Percentiles rank a stretch among this genome's conserved stretches.
Evolutionary conservation across 106 monocot species (phyloP).

Genomic region (Dendrobium officinale): DNA sequence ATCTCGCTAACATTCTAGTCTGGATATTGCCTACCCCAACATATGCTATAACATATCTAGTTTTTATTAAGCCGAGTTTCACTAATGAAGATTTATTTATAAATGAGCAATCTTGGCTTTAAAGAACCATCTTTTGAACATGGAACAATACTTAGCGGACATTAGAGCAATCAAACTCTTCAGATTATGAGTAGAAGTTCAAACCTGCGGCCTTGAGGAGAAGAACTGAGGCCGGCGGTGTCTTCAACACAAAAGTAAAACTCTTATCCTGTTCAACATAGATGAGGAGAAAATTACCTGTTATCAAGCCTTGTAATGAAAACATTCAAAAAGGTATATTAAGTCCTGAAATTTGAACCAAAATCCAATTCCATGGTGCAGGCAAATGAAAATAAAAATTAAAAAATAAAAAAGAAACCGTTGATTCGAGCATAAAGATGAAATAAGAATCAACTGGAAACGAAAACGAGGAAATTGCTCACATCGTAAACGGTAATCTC

Average conservation of each 20-base stretch:
- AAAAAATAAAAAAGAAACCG: not conserved
- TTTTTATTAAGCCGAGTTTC: not conserved
- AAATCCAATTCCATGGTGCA: not conserved
- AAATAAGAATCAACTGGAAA: not conserved
- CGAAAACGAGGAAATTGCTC: slow-evolving; percentile 21
- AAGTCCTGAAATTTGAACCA: not conserved
- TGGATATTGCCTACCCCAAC: too few relatives aligned
- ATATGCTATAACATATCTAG: too few relatives aligned
- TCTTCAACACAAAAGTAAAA: slow-evolving; percentile 95
- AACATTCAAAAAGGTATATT: not conserved
- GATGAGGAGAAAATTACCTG: not conserved
- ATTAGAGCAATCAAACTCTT: not conserved
- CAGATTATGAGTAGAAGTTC: slow-evolving; percentile 3
- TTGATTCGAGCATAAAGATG: not conserved
- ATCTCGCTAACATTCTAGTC: too few relatives aligned
- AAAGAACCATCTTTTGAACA: not conserved
- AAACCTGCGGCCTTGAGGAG: slow-evolving; percentile 95
- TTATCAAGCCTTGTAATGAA: not conserved
- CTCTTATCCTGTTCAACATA: slow-evolving; percentile 76
- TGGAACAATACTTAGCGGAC: not conserved
- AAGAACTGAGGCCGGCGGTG: slow-evolving; percentile 93
- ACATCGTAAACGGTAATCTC: slow-evolving; percentile 96
- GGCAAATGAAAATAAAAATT: not conserved
- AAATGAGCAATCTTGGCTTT: not conserved
- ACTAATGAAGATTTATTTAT: not conserved